Base-by-base conservation (phyloP, 164 flowering plant genomes). In the Pachysandra terminalis region DNA sequence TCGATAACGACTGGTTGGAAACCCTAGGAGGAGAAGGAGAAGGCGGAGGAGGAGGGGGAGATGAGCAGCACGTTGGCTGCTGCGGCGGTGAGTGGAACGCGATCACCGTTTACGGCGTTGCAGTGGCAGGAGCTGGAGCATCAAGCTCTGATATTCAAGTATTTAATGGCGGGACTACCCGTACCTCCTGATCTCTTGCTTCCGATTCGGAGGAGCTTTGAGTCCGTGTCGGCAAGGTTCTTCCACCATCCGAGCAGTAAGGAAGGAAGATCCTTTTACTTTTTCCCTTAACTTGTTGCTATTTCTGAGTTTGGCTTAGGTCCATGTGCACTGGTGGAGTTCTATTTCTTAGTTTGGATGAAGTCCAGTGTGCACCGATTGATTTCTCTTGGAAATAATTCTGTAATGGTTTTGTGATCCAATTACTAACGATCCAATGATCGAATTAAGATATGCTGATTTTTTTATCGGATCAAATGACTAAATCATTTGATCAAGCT, bases 101-200 rank as follows among this genome's bases (percentile, higher is more conserved):
- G n/a, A 64, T 77, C 85, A 24, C 83, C 85, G 26, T 82, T 82
- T 58, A 82, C 83, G 45, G 71, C 70, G 35, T 77, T 78, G 1
- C 85, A 82, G 67, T 82, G 80, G 81, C 83, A 82, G 68, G 85
- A 82, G 67, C 77, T 82, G 64, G 83, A 82, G 57, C 85, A 77
- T 28, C 85, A 82, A 65, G 81, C 83, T 65, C 63, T 82, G 75
- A 82, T 82, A 73, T 80, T 73, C 59, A 82, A 80, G 73, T 82
- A 77, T 65, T 61, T 82, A 64, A 61, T 82, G 68, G 83, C 85
- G 49, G 85, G 85, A 60, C 27, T 77, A 21, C 81, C 85, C 49
- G 74, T 82, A n/a, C 85, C 85, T 13, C 81, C 79, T 69, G 83
- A 82, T 68, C 85, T 82, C 48, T 81, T 82, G 12, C 73, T 79